phyloP scores from a whole-genome alignment of 2,329 filamentous ascomycete species.

The Sordariomycetes sp. region DNA sequence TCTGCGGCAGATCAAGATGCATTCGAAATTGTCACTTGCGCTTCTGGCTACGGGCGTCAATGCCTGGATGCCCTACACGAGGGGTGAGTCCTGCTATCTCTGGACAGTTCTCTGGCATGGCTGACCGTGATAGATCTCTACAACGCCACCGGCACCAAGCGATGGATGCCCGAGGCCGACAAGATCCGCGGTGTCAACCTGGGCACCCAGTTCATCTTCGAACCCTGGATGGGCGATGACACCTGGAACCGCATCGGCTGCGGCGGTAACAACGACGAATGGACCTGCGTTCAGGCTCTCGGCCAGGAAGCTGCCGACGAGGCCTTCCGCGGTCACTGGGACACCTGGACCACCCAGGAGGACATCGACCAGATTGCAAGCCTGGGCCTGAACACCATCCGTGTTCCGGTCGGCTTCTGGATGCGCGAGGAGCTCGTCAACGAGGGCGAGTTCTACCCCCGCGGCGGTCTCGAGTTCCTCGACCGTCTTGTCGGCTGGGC shows the following conservation, averaged over 20 bases:
- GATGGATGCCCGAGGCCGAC: neutral
- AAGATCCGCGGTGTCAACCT: conserved; percentile 7
- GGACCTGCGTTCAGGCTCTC: neutral
- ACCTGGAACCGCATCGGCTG: conserved; percentile 5
- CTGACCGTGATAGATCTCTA: neutral
- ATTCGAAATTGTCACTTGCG: neutral
- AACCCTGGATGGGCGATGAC: conserved; percentile 6
- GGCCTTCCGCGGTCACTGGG: conserved; percentile 41
- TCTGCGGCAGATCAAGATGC: too few relatives aligned
- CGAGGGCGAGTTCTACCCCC: conserved; percentile 2
- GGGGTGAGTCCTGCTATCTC: neutral
- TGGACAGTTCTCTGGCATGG: neutral
- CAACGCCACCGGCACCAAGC: neutral
- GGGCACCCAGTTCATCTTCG: conserved; percentile 5
- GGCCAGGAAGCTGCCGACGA: conserved; percentile 2
- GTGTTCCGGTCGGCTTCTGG: conserved; percentile 48
- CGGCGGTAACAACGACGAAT: conserved; percentile 3
- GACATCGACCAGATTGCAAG: conserved; percentile 38
- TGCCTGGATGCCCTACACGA: neutral
- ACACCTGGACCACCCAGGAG: conserved; percentile 34
- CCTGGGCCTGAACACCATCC: conserved; percentile 42
- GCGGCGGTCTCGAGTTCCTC: conserved; percentile 31
- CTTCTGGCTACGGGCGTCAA: neutral
- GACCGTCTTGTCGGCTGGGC: conserved; percentile 37
- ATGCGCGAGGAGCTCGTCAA: conserved; percentile 39